Base-by-base conservation (phyloP, 2,329 filamentous ascomycete species). In the Juglanconis oblonga region DNA sequence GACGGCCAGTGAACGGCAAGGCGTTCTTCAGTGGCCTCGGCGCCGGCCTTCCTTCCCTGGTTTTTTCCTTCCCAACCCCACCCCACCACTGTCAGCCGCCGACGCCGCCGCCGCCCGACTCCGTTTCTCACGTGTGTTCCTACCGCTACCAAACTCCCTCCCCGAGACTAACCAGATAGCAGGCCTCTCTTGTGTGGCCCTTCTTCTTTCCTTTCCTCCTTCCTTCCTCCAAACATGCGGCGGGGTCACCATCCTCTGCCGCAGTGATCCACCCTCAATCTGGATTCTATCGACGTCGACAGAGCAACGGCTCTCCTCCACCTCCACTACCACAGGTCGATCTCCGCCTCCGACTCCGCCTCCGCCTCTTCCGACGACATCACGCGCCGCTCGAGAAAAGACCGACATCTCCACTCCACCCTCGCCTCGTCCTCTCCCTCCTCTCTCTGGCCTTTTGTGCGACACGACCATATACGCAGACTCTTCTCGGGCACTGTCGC, bases 401-500 rank as follows among this genome's bases (percentile, higher is more conserved):
- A 86, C 66, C 78, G 71, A 69, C 74, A 82, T 76, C 73, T 81
- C 71, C 73, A 74, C 74, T 79, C 72, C 60, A 64, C 68, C 51
- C 71, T 76, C 63, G 82, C 79, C 76, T 79, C 81, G 49, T 72
- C 40, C 38, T 79, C 81, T 49, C 72, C 40, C 38, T 38, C 47
- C 57, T 62, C 52, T 54, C 47, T 58, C 55, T 62, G 57, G 61
- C 54, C 58, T 29, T 44, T 55, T 31, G 58, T 82, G 52, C 76
- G 73, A 68, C 76, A 80, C 64, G 74, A 75, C 67, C 73, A 78
- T 62, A 68, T 84, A 52, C 76, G 74, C 63, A 83, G 77, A 62
- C 75, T 80, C 63, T 69, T 88, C 64, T 76, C 80, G 65, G 87
- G 87, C 65, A 79, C 81, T 67, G 77, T 88, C 68, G 74, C 75